Conservation (phyloP, 1,284 basidiomycete species). For the Sphaerobolus stellatus region DNA sequence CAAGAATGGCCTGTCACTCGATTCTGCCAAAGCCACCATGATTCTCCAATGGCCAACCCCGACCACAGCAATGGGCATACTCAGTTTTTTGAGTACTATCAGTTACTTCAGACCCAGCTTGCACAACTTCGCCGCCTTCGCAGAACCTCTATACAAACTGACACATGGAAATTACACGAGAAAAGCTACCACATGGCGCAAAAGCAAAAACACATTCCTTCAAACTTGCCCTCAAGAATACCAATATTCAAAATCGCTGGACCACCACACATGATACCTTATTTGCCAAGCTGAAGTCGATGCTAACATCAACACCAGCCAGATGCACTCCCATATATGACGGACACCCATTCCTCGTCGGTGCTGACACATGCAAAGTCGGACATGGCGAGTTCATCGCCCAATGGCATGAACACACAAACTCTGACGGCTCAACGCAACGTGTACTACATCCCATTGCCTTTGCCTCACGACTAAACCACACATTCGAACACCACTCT, state of each 20-base stretch:
- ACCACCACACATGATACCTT: neutral
- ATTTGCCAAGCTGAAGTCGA: neutral
- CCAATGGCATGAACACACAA: neutral
- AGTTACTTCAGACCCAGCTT: too few species aligned
- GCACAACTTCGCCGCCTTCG: too few species aligned
- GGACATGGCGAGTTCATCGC: neutral
- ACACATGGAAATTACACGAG: too few species aligned
- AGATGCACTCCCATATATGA: neutral
- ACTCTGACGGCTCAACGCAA: neutral
- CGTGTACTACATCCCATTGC: neutral
- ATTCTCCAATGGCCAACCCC: too few species aligned
- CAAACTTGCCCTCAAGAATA: neutral
- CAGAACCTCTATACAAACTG: too few species aligned
- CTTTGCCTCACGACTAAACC: neutral
- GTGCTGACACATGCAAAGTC: neutral
- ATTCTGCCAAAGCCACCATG: too few species aligned
- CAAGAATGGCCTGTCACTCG: too few species aligned
- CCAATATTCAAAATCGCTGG: conserved; percentile 5
- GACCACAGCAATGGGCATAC: too few species aligned
- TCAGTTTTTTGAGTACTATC: too few species aligned
- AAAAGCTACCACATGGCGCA: too few species aligned
- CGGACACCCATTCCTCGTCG: neutral
- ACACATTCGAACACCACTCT: neutral
- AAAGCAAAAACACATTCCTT: neutral
- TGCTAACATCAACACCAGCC: neutral